Conservation (phyloP, 352 stramenopile genomes). For the Plasmopara viticola region DNA sequence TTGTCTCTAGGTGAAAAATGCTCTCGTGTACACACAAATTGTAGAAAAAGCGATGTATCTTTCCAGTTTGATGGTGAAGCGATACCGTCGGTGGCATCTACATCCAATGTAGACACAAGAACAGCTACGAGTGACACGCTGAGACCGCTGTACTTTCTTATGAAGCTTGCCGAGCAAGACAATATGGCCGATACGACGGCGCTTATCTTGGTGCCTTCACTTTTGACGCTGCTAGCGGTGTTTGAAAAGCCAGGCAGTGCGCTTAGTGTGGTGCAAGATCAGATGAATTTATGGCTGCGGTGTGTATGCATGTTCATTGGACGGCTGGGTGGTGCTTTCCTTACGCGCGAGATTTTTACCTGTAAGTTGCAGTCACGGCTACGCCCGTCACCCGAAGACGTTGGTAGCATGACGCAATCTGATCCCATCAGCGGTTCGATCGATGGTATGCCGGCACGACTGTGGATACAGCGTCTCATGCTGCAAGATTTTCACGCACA, state of each 20-base stretch:
- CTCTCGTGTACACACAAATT: constrained; percentile 23
- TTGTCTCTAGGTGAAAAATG: constrained; percentile 23
- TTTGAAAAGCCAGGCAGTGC: constrained; percentile 68
- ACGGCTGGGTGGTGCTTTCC: constrained; percentile 58
- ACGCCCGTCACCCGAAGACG: constrained; percentile 26
- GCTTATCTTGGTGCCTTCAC: constrained; percentile 75
- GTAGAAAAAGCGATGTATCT: constrained; percentile 18
- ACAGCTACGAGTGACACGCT: constrained; percentile 34
- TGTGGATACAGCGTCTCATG: constrained; percentile 85
- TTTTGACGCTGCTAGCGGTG: constrained; percentile 67
- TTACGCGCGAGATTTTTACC: constrained; percentile 80
- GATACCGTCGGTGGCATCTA: constrained; percentile 1
- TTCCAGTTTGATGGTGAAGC: constrained; percentile 7
- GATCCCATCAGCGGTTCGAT: constrained; percentile 33
- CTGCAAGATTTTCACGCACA: constrained; percentile 79
- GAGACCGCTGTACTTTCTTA: constrained; percentile 76
- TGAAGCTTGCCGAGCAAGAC: constrained; percentile 85
- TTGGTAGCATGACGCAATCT: constrained; percentile 9
- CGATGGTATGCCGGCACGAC: constrained; percentile 56
- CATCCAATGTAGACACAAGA: constrained; percentile 2
- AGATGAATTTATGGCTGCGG: constrained; percentile 77
- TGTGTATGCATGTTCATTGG: constrained; percentile 82
- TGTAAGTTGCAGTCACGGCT: constrained; percentile 70
- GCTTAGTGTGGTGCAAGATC: constrained; percentile 53
- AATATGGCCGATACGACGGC: constrained; percentile 86